These are phyloP conservation scores for Colletotrichum sp. DNA, from an alignment of 2,329 filamentous ascomycete genomes.

Conservation along the genomic window DNA sequence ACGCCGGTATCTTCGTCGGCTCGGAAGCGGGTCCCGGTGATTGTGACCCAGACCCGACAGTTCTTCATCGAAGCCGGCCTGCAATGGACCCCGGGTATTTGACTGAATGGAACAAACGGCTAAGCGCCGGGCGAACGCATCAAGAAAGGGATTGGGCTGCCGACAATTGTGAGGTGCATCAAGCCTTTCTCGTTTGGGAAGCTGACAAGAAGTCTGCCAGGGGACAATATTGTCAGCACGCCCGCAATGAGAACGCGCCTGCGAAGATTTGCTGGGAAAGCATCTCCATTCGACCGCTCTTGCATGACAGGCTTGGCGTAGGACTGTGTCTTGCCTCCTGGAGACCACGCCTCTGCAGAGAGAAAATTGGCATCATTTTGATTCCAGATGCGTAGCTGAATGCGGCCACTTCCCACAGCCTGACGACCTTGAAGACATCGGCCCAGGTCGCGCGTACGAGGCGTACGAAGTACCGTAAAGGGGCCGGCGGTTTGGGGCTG, in stretches of 20 bases:
- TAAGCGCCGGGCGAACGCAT: neutral
- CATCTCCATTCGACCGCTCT: neutral
- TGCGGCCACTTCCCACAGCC: neutral
- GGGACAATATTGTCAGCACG: neutral
- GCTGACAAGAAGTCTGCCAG: neutral
- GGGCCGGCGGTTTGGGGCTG: neutral
- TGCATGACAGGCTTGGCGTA: neutral
- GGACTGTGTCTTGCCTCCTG: neutral
- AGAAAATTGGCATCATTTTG: neutral
- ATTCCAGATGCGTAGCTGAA: neutral
- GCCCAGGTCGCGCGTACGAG: neutral
- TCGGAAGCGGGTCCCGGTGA: neutral
- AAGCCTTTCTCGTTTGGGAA: constrained; percentile 4
- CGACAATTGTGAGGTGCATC: neutral
- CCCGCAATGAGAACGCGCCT: neutral
- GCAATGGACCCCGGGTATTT: neutral
- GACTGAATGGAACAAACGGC: neutral
- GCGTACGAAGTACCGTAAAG: neutral
- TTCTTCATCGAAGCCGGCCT: neutral
- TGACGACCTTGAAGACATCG: neutral
- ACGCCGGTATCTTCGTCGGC: neutral
- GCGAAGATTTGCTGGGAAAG: neutral
- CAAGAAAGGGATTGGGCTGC: neutral
- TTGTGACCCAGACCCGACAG: neutral
- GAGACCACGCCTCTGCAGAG: neutral